phyloP scores from a whole-genome alignment of 768 basidiomycete genomes.

The Calocybe gangraenosa region DNA sequence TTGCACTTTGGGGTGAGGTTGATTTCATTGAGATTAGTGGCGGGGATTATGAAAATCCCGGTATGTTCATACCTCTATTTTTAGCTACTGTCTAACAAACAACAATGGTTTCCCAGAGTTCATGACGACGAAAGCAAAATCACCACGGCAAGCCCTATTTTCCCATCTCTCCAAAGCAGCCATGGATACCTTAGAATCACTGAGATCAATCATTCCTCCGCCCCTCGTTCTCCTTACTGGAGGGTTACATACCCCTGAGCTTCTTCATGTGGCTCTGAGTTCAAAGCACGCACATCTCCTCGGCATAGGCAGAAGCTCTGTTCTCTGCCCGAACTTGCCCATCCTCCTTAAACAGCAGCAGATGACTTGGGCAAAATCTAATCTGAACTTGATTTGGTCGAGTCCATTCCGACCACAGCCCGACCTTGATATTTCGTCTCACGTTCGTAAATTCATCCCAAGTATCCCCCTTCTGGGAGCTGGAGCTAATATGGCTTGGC shows the following conservation, averaged over 20 bases:
- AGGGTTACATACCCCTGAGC: slow-evolving; percentile 59
- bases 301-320: slow-evolving; percentile 68
- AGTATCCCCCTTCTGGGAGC: slow-evolving; percentile 63
- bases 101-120: slow-evolving; percentile 37
- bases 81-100: not conserved
- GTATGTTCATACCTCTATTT: slow-evolving; percentile 29
- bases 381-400: slow-evolving; percentile 16
- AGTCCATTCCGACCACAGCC: slow-evolving; percentile 38
- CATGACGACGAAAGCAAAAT: slow-evolving; percentile 23
- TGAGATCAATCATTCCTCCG: slow-evolving; percentile 21
- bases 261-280: slow-evolving; percentile 49
- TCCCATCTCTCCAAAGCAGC: slow-evolving; percentile 59
- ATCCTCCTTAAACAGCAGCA: slow-evolving; percentile 24
- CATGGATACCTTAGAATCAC: slow-evolving; percentile 36
- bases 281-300: slow-evolving; percentile 65
- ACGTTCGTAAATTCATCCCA: slow-evolving; percentile 31
- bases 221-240: slow-evolving; percentile 81
- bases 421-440: slow-evolving; percentile 17
- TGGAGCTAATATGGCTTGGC: slow-evolving; percentile 62
- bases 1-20: slow-evolving; percentile 60
- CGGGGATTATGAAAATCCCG: slow-evolving; percentile 79
- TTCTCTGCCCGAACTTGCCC: slow-evolving; percentile 62
- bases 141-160: slow-evolving; percentile 70
- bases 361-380: slow-evolving; percentile 7
- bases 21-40: slow-evolving; percentile 90